Evolutionary conservation across 1,284 basidiomycete genomes (phyloP).

Genomic region (Tylopilus sp.): DNA sequence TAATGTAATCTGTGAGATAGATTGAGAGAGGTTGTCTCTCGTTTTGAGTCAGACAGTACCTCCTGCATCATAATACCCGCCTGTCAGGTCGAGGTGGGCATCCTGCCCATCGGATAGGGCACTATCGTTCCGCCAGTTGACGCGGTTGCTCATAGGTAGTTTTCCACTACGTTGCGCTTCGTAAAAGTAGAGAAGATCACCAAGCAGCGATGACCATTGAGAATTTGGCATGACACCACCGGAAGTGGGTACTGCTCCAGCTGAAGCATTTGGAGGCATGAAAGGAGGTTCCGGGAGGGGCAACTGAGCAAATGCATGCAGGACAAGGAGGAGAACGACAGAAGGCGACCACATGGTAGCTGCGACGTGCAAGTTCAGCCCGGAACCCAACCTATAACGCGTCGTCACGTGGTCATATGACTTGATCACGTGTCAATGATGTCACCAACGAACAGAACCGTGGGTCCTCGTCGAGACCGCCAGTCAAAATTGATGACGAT

Average conservation of each 20-base stretch:
- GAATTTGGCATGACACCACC: slow-evolving; percentile 49
- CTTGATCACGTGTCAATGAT: slow-evolving; percentile 11
- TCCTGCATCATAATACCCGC: slow-evolving; percentile 92
- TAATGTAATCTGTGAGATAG: slow-evolving; percentile 71
- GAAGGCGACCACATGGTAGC: slow-evolving; percentile 22
- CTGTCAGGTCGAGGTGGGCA: slow-evolving; percentile 70
- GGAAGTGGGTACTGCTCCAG: slow-evolving; percentile 51
- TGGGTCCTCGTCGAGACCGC: slow-evolving; percentile 31
- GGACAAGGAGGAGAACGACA: slow-evolving; percentile 20
- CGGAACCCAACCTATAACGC: slow-evolving; percentile 13
- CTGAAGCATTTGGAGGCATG: slow-evolving; percentile 58
- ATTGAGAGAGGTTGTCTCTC: slow-evolving; percentile 3
- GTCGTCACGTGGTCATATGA: slow-evolving; percentile 17
- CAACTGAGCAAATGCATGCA: slow-evolving; percentile 46
- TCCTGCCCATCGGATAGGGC: slow-evolving; percentile 74
- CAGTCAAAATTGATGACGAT: slow-evolving; percentile 73
- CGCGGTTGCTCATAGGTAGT: slow-evolving; percentile 67
- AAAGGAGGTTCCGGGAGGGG: slow-evolving; percentile 60
- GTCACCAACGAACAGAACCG: slow-evolving; percentile 3
- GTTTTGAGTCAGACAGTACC: slow-evolving; percentile 40
- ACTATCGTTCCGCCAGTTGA: slow-evolving; percentile 84
- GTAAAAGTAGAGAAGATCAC: slow-evolving; percentile 84
- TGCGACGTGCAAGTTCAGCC: neutral
- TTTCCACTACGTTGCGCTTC: slow-evolving; percentile 85
- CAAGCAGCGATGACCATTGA: slow-evolving; percentile 80